Percentiles rank a stretch among this genome's conserved stretches.
Evolutionary conservation across 2,329 filamentous ascomycete species (phyloP).

Genomic region (Beauveria brongniartii): DNA sequence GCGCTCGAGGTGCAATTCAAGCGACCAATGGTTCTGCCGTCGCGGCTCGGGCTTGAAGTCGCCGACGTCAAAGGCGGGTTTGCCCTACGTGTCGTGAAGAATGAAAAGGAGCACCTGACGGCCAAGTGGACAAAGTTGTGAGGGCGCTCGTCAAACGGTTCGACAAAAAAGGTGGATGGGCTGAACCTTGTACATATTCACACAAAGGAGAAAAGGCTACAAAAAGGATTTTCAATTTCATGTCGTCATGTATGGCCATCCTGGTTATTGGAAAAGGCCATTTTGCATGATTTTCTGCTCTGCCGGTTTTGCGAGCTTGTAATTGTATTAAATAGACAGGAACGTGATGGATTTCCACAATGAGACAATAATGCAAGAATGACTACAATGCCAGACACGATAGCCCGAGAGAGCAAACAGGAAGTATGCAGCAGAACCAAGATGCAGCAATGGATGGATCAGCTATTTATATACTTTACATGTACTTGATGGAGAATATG

Average conservation of each 20-base stretch:
- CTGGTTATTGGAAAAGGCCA: background rate
- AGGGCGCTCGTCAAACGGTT: background rate
- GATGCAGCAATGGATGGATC: too few relatives aligned
- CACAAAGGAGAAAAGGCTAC: background rate
- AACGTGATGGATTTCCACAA: too few relatives aligned
- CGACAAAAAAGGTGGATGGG: background rate
- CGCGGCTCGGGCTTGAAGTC: slow-evolving; percentile 4
- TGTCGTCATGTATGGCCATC: background rate
- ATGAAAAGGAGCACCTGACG: slow-evolving; percentile 11
- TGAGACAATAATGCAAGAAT: too few relatives aligned
- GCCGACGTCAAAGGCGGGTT: background rate
- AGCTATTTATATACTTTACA: too few relatives aligned
- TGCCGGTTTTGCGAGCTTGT: background rate
- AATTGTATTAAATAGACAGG: background rate
- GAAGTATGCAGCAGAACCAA: too few relatives aligned
- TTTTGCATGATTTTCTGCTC: background rate
- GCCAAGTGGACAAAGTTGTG: background rate
- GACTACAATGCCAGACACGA: too few relatives aligned
- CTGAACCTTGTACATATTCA: background rate
- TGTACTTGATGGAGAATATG: too few relatives aligned
- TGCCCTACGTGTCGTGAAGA: slow-evolving; percentile 5
- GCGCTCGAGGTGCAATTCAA: slow-evolving; percentile 9
- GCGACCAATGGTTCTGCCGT: slow-evolving; percentile 10
- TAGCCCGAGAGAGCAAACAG: too few relatives aligned
- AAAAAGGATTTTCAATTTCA: background rate